These are phyloP conservation scores for Kwoniella sp. DNA, from an alignment of 768 basidiomycete genomes.

Conservation along the genomic window DNA sequence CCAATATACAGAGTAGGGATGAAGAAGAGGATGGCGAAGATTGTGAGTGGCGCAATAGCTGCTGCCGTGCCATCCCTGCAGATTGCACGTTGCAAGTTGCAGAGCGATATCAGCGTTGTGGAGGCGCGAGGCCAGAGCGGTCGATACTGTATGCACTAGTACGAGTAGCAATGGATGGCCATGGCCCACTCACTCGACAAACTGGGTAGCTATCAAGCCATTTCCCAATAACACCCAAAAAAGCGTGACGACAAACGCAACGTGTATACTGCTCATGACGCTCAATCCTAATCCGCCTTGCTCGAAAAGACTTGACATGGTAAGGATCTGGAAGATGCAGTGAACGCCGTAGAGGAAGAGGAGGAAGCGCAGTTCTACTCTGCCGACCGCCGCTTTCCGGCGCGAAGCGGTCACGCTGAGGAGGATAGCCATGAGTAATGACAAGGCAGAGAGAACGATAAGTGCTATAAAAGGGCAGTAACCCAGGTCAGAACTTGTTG, in stretches of 20 bases:
- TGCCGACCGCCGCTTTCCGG: conserved; percentile 84
- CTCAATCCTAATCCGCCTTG: conserved; percentile 75
- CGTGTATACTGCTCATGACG: conserved; percentile 74
- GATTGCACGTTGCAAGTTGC: too few relatives aligned
- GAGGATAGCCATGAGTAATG: conserved; percentile 64
- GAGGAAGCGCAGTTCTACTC: conserved; percentile 54
- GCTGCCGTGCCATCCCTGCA: conserved; percentile 43
- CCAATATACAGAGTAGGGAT: conserved; percentile 77
- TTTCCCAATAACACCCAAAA: conserved; percentile 66
- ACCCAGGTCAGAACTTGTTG: not conserved
- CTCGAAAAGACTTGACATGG: conserved; percentile 73
- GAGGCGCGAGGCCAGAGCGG: too few relatives aligned
- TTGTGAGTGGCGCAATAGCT: conserved; percentile 62
- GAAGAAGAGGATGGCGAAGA: conserved; percentile 73
- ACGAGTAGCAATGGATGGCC: too few relatives aligned
- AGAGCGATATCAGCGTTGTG: too few relatives aligned
- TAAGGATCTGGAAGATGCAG: conserved; percentile 72
- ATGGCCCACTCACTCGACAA: conserved; percentile 95
- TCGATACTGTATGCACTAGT: too few relatives aligned
- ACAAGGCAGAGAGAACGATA: conserved; percentile 75
- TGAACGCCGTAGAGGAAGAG: conserved; percentile 60
- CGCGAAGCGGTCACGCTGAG: conserved; percentile 66
- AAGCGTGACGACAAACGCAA: conserved; percentile 71
- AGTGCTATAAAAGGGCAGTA: conserved; percentile 61
- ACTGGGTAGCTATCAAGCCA: conserved; percentile 60